Base-by-base conservation (phyloP, 352 stramenopile genomes). In the Globisporangium emineosum region DNA sequence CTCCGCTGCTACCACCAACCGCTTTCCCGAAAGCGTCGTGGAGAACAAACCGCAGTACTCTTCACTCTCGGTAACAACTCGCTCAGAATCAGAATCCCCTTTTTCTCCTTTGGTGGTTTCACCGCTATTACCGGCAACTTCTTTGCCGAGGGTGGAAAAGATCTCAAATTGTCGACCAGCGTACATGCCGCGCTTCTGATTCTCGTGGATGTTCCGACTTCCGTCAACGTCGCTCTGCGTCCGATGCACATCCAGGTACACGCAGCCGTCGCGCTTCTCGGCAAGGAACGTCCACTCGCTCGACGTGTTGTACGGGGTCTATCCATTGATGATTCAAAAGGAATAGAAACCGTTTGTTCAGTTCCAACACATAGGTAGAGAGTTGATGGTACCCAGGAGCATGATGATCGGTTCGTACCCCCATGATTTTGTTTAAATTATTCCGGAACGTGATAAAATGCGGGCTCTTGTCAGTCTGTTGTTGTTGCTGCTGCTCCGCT, bases 351-450 rank as follows among this genome's bases (percentile, higher is more conserved):
- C 3, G 40, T 21, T 47, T 45, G 37, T 45, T 47, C 40, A 47
- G 17, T 47, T 47, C 17, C 40, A 21, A 47, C n/a, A 33, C 1
- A 51, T 45, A 35, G 6, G 58, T n/a, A 60, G 30, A 12, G 40
- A n/a, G 17, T 7, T 23, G 29, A 5, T 21, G 50, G n/a, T 29
- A n/a, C n/a, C n/a, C n/a, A n/a, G 17, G 23, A 32, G 12, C 21
- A 49, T 25, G 43, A 25, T 21, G 19, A n/a, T 32, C 4, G 76
- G n/a, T 42, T 42, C 68, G 37, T 61, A 93, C 85, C 4, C 78
- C 79, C 57, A 93, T 79, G 60, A 93, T 90, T 52, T 91, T 93
- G 77, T 93, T 93, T 45, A 93, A 61, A 60, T 93, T 91, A 72
- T 93, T 93, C 37, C 85, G 71, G 53, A 72, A 93, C 35, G 79